Conservation (phyloP, 2,329 filamentous ascomycete genomes). For the Calonectria pseudoturangicola region DNA sequence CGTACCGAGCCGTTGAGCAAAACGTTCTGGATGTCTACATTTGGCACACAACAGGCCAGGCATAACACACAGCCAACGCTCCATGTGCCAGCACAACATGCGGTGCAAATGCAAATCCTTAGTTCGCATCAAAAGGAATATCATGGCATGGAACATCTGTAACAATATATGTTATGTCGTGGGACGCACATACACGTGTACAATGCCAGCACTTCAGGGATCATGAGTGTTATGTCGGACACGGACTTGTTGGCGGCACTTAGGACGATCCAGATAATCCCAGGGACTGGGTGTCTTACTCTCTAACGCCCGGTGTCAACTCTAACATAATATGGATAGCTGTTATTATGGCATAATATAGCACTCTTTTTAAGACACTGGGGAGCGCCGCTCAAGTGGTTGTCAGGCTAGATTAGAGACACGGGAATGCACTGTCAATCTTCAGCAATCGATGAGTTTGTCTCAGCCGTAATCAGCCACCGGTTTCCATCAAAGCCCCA, state of each 20-base stretch:
- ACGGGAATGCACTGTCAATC: slow-evolving; percentile 12
- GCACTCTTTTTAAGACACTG: slow-evolving; percentile 8
- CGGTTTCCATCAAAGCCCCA: background rate
- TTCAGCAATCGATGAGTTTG: slow-evolving; percentile 2
- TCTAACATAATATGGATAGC: background rate
- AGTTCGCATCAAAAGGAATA: slow-evolving; percentile 34
- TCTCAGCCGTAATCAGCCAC: slow-evolving; percentile 18
- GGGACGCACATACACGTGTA: slow-evolving; percentile 39
- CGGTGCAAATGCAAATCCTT: slow-evolving; percentile 25
- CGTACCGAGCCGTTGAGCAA: slow-evolving; percentile 13
- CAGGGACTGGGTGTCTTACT: slow-evolving; percentile 25
- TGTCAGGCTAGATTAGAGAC: slow-evolving; percentile 11
- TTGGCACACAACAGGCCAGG: slow-evolving; percentile 8
- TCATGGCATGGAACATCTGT: slow-evolving; percentile 33
- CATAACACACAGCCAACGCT: slow-evolving; percentile 35
- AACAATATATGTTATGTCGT: slow-evolving; percentile 26
- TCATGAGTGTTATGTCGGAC: slow-evolving; percentile 35
- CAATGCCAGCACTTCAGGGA: slow-evolving; percentile 35
- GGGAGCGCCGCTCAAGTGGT: slow-evolving; percentile 5
- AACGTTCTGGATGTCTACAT: slow-evolving; percentile 1
- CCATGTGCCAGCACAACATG: slow-evolving; percentile 37
- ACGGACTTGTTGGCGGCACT: slow-evolving; percentile 22
- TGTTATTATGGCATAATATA: slow-evolving; percentile 9
- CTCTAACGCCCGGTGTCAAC: slow-evolving; percentile 5
- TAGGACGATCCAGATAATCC: slow-evolving; percentile 19